Evolutionary conservation across 331 rosid species (phyloP).

Genomic region (Pyracantha coccinea): DNA sequence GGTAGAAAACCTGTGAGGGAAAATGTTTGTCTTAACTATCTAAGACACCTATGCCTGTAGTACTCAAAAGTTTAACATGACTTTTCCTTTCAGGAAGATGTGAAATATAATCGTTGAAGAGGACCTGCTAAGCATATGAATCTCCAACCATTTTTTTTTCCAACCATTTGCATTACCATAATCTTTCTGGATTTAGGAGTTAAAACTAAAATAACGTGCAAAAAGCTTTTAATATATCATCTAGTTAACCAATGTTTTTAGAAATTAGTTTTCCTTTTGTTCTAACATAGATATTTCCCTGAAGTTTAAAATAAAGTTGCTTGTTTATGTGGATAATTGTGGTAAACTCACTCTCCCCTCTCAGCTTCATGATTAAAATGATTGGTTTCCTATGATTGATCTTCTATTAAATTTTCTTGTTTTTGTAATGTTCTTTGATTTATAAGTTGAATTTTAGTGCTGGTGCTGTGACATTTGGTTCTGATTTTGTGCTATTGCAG

Average conservation of each 20-base stretch:
- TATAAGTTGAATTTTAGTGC: neutral
- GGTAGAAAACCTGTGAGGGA: neutral
- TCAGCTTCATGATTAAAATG: neutral
- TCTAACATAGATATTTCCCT: neutral
- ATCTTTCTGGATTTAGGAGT: neutral
- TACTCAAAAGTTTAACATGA: too few relatives aligned
- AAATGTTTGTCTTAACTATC: neutral
- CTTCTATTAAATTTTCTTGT: neutral
- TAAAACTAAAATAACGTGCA: neutral
- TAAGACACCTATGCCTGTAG: too few relatives aligned
- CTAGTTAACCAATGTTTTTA: neutral
- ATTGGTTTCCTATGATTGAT: neutral
- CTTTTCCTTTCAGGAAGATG: neutral
- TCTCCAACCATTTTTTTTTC: neutral
- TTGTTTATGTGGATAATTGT: neutral
- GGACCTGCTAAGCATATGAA: neutral
- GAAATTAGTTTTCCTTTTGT: neutral
- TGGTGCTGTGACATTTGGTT: neutral
- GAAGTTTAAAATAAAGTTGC: neutral
- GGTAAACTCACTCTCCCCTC: neutral
- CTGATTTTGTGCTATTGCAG: constrained; percentile 44
- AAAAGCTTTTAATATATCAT: neutral
- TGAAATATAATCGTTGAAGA: neutral
- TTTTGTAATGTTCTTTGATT: neutral
- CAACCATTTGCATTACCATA: neutral